Conservation (phyloP, 2,329 filamentous ascomycete species). For the Stagonosporopsis chrysanthemi region DNA sequence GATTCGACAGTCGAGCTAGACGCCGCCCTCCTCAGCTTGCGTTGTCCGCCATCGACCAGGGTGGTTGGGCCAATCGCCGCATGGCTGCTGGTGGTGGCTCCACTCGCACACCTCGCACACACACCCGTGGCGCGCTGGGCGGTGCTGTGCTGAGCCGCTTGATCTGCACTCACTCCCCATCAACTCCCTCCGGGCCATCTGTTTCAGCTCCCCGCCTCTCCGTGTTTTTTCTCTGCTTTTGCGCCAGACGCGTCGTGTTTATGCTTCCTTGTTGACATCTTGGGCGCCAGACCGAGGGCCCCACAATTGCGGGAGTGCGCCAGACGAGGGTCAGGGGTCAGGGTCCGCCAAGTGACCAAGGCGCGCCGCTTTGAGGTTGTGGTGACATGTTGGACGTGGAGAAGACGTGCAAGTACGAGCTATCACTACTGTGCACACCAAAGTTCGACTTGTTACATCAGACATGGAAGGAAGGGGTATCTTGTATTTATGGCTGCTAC, state of each 20-base stretch:
- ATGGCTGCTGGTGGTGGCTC: neutral
- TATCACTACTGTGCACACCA: neutral
- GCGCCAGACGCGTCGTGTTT: neutral
- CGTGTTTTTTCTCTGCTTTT: neutral
- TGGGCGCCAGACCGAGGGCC: neutral
- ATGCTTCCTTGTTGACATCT: conserved; percentile 11
- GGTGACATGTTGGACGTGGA: neutral
- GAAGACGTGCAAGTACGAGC: neutral
- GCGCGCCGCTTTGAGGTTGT: conserved; percentile 7
- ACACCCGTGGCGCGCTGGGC: no score
- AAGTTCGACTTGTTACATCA: neutral
- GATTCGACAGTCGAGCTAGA: conserved; percentile 9
- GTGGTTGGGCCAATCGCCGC: conserved; percentile 14
- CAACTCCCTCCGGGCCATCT: no score
- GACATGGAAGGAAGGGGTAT: neutral
- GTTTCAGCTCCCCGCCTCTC: no score
- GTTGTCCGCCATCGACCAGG: conserved; percentile 12
- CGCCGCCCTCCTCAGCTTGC: conserved; percentile 10
- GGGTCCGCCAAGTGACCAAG: conserved; percentile 3
- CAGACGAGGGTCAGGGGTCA: conserved; percentile 2
- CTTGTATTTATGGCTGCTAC: conserved; percentile 5
- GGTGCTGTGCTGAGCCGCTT: no score
- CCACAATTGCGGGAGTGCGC: conserved; percentile 11
- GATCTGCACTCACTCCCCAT: no score
- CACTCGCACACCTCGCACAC: neutral